A percentile compares a stretch with the other conserved stretches of the same genome.
Conservation (phyloP, 2,329 filamentous ascomycete genomes). For the Fusarium fujikuroi region DNA sequence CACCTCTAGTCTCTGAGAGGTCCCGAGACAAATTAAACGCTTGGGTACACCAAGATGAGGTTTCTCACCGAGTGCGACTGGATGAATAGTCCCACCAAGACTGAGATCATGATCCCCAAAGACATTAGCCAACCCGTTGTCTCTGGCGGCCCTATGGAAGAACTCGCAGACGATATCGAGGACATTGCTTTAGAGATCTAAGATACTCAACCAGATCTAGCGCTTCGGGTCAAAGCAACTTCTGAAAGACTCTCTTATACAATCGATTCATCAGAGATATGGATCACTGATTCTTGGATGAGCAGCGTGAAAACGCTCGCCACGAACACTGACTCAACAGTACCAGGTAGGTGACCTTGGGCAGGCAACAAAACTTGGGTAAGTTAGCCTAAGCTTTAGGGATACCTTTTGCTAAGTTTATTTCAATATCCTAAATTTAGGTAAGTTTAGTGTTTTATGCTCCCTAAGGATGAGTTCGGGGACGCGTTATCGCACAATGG, state of each 20-base stretch:
- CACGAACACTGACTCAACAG: background rate
- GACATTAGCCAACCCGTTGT: background rate
- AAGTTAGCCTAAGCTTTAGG: background rate
- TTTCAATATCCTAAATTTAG: background rate
- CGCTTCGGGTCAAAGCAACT: background rate
- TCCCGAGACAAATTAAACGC: background rate
- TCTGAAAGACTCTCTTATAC: background rate
- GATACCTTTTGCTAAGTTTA: background rate
- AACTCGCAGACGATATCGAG: background rate
- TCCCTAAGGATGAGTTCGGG: background rate
- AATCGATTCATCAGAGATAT: background rate
- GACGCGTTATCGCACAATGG: background rate
- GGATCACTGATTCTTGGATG: background rate
- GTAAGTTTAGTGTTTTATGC: background rate
- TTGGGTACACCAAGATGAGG: background rate
- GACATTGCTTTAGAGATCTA: background rate
- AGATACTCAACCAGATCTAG: background rate
- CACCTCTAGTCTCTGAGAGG: background rate
- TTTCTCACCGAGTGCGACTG: fast-evolving
- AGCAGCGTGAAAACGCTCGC: background rate
- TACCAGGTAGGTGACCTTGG: background rate
- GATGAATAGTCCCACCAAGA: background rate
- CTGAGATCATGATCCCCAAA: too few species aligned
- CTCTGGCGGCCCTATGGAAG: background rate
- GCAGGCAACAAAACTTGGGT: background rate